Base-by-base conservation (phyloP, 306 rosid species). In the Arachis hypogaea region DNA sequence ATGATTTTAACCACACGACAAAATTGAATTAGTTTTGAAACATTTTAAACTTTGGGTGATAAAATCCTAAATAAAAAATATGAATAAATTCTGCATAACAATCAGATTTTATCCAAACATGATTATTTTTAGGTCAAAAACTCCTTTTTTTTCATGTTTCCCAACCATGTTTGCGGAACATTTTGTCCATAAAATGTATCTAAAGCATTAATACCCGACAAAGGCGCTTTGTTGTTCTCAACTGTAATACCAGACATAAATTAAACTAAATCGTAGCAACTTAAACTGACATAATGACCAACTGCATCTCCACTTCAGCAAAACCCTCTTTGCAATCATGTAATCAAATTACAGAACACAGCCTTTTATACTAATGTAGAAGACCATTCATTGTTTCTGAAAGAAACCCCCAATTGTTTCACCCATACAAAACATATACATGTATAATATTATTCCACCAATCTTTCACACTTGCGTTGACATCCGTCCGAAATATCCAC, bases 401-500 rank as follows among this genome's bases (percentile, higher is more conserved):
- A 77, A 69, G 63, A 57, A 60, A 57, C 68, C 33, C 66, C 38
- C 59, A 52, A 65, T 69, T 75, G 66, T 73, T 69, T 69, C 68
- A 40, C 36, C 45, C 80, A 70, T 51, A 12, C 73, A 70, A 77
- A 75, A 81, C 85, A 85, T 83, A 83, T 82, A 88, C 93, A 86
- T 57, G 83, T 79, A 79, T 72, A 76, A 60, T 73, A 60, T 82
- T 83, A 85, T 83, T 86, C 66, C 11, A 68, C 64, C 65, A 73
- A 81, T 63, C 75, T 77, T 77, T 58, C 64, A 74, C 75, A 70
- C 61, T 85, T 83, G 80, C 59, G 70, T 77, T 54, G 72, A 68
- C 80, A 82, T 60, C 69, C 49, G 81, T 60, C 69, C 49, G 82
- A 74, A 82, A 86, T 81, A 84, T 77, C 89, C 85, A 87, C 79